Base-by-base conservation (phyloP, 345 rosid genomes). In the Pistacia integerrima region DNA sequence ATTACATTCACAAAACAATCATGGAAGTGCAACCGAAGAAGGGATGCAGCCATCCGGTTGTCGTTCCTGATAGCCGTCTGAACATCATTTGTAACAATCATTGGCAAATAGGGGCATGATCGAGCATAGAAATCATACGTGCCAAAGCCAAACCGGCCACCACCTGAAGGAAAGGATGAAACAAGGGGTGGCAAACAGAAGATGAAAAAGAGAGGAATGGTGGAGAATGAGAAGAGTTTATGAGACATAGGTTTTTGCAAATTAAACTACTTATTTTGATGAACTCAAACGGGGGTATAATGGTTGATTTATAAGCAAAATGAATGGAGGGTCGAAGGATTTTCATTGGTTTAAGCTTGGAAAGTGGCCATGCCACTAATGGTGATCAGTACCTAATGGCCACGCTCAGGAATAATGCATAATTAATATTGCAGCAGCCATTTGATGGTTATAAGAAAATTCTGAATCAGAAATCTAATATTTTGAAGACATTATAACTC, bases 1-100 rank as follows among this genome's bases (percentile, higher is more conserved):
- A 67, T 82, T 88, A 92, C 98, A 77, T 92, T 90, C 36, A 94
- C 93, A 36, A 94, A 88, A 70, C 98, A 94, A 58, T 94, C 97
- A 62, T 92, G 98, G 38, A 92, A 92, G 80, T 92, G 97, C 76
- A 94, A 73, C 3, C 97, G 90, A 16, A 94, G 98, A 74, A 94
- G 93, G 52, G 97, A 94, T 0, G 98, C 98, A 60, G 92, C 92
- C 11, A 94, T 88, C 82, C 98, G 85, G 58, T 84, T 62, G 36
- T 94, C 98, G 59, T 83, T 87, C 81, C 44, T 77, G 52, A 85
- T 75, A 81, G 97, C 97, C n/a, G 74, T 77, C 89, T 82, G 73
- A 75, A 94, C 97, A 22, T 91, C 91, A 55, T 80, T 76, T 67
- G 62, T 81, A 38, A 92, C 94, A 51, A 92, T 91, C 90, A 72